These are phyloP conservation scores for Mediolabrus comicus DNA, from an alignment of 108 stramenopile genomes.

Conservation along the genomic window DNA sequence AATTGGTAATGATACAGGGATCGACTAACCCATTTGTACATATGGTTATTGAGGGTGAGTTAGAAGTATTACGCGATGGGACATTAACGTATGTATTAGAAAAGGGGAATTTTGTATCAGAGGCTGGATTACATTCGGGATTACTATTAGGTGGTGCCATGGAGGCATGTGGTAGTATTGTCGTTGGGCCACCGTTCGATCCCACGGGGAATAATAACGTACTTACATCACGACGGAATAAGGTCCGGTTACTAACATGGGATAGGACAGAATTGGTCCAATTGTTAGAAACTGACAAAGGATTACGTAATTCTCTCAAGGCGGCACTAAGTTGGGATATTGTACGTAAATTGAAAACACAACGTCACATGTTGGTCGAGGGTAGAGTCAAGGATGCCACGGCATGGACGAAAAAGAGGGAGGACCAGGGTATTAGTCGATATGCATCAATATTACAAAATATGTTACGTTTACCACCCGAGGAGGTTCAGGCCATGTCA, in stretches of 20 bases:
- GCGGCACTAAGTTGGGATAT: slow-evolving; percentile 82
- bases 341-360: slow-evolving; percentile 81
- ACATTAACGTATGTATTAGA: slow-evolving; percentile 67
- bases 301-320: slow-evolving; percentile 61
- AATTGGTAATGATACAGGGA: slow-evolving; percentile 49
- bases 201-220: not conserved
- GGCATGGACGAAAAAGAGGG: slow-evolving; percentile 70
- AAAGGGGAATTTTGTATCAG: slow-evolving; percentile 81
- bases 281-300: slow-evolving; percentile 52
- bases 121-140: slow-evolving; percentile 81
- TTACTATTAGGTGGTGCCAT: slow-evolving; percentile 65
- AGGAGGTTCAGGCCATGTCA: slow-evolving; percentile 50
- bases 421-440: slow-evolving; percentile 71
- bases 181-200: slow-evolving; percentile 31
- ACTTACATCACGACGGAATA: slow-evolving; percentile 9
- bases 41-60: slow-evolving; percentile 70
- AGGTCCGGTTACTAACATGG: slow-evolving; percentile 58
- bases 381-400: slow-evolving; percentile 59
- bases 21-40: slow-evolving; percentile 62
- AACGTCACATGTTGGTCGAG: slow-evolving; percentile 57
- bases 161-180: slow-evolving; percentile 67
- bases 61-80: slow-evolving; percentile 68
- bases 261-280: slow-evolving; percentile 68
- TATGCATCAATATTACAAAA: slow-evolving; percentile 76
- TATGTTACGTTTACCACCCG: slow-evolving; percentile 52